Evolutionary conservation across 2,329 filamentous ascomycete species (phyloP), one percentile per base, ranked within the genome.

Genomic region (Cordyceps sp.): DNA sequence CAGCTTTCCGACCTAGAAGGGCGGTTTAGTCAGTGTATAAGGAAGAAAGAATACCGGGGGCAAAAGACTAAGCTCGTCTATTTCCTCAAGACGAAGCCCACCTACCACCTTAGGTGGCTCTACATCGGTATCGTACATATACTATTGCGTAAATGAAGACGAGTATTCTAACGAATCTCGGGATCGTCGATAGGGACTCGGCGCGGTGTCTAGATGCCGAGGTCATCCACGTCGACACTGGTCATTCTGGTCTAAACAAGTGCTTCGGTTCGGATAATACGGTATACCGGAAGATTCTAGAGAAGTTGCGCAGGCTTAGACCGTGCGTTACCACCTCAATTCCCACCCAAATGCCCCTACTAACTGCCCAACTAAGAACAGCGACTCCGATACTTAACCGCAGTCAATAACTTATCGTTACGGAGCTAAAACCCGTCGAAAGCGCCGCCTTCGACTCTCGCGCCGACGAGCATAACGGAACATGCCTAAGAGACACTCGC

Each of bases 171-270:
- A 20, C 8, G 5, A 5, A n/a, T n/a, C 18, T 15, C 4, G 10
- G 37, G 39, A 18, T 41, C 15, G 37, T 41, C n/a, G 16, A 14
- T 12, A 10, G 32, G 23, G 25, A 37, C n/a, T 41, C 37, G 5
- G 37, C 39, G 20, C n/a, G 8, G 4, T 27, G 32, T 10, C 15
- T 26, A 15, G 24, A n/a, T 12, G 22, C 26, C 14, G 13, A 15
- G 7, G 6, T 10, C 2, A 18, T 21, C 14, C 17, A 16, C 21
- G 31, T 42, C 13, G 31, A 41, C 5, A 42, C 33, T 4, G 35
- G 43, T 24, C 39, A 44, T 29, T 42, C 42, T 4, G 36, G 40
- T 2, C 33, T 44, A 2, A 44, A 44, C 27, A 44, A 44, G 10
- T 40, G 36, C 19, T 5, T 4, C 8, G 26, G 29, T 5, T 14